These are phyloP conservation scores for Vitis riparia DNA, from an alignment of 164 flowering plant species.

Conservation along the genomic window DNA sequence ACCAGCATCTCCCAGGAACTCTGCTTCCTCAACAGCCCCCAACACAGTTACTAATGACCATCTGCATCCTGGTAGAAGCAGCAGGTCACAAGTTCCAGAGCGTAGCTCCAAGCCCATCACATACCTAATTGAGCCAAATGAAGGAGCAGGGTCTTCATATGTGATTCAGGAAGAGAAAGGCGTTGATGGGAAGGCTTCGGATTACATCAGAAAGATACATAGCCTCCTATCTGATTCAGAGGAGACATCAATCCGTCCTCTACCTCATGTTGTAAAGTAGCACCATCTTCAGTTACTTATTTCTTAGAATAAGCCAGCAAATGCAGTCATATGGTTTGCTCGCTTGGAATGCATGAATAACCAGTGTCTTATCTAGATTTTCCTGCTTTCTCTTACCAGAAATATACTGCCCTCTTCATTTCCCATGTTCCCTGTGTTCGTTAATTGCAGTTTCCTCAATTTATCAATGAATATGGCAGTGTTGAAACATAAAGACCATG, in stretches of 20 bases:
- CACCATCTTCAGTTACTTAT: not conserved
- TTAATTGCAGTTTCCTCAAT: too few relatives aligned
- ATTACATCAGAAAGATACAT: conserved; percentile 36
- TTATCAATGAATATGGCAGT: too few relatives aligned
- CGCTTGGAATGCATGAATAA: not conserved
- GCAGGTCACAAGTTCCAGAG: conserved; percentile 20
- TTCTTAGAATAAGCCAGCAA: too few relatives aligned
- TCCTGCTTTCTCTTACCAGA: too few relatives aligned
- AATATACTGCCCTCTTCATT: too few relatives aligned
- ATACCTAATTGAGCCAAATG: conserved; percentile 23
- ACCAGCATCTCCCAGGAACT: not conserved
- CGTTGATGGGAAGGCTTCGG: conserved; percentile 29
- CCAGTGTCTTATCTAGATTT: too few relatives aligned
- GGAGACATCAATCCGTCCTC: not conserved
- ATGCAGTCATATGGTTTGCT: not conserved
- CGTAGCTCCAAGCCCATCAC: conserved; percentile 16
- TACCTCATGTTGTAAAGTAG: conserved; percentile 19
- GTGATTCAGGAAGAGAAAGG: conserved; percentile 18
- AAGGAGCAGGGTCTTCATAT: conserved; percentile 13
- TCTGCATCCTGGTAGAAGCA: conserved; percentile 2
- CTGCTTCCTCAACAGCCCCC: not conserved
- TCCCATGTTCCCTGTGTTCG: too few relatives aligned
- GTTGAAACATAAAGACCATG: too few relatives aligned
- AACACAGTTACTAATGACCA: not conserved
- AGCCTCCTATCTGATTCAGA: conserved; percentile 13